Evolutionary conservation across 371 early-diverging fungal genomes (phyloP).

Genomic region (Chytridium lagenaria): DNA sequence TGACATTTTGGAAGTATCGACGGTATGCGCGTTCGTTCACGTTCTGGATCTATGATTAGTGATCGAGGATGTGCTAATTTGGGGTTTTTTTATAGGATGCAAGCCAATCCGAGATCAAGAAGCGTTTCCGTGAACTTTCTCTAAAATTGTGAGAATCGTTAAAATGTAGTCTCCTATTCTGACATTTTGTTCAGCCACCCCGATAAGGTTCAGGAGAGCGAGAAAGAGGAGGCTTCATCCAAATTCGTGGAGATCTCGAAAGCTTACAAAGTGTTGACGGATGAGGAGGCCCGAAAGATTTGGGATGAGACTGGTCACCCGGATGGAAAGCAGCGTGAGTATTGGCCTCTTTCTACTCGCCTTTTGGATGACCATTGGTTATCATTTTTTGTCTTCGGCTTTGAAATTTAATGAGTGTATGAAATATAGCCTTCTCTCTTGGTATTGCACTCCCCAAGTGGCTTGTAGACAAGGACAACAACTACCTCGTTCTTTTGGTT

Average conservation of each 20-base stretch:
- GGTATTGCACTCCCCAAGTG: constrained; percentile 94
- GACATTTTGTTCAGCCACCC: constrained; percentile 61
- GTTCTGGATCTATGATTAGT: too few relatives aligned
- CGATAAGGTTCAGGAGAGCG: constrained; percentile 73
- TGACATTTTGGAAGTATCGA: constrained; percentile 80
- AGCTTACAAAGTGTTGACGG: constrained; percentile 92
- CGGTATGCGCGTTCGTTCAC: constrained; percentile 51
- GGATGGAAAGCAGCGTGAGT: constrained; percentile 76
- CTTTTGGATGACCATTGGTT: too few relatives aligned
- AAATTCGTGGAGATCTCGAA: constrained; percentile 82
- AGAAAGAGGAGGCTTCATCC: constrained; percentile 65
- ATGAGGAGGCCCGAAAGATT: constrained; percentile 86
- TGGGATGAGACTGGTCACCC: constrained; percentile 96
- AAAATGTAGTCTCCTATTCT: constrained; percentile 13
- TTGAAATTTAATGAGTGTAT: background rate
- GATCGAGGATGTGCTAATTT: too few relatives aligned
- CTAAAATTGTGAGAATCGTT: constrained; percentile 62
- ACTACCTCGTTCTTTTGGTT: constrained; percentile 73
- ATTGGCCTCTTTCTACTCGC: background rate
- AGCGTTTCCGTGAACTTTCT: constrained; percentile 75
- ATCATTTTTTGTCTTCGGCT: constrained; percentile 15
- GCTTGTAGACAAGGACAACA: constrained; percentile 86
- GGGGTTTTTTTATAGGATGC: constrained; percentile 64
- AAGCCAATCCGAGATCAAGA: constrained; percentile 69
- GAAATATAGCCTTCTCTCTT: constrained; percentile 71